A percentile compares a stretch with the other conserved stretches of the same genome.
phyloP scores from a whole-genome alignment of 2,329 filamentous ascomycete species.

The Alternaria angustiovoidea region DNA sequence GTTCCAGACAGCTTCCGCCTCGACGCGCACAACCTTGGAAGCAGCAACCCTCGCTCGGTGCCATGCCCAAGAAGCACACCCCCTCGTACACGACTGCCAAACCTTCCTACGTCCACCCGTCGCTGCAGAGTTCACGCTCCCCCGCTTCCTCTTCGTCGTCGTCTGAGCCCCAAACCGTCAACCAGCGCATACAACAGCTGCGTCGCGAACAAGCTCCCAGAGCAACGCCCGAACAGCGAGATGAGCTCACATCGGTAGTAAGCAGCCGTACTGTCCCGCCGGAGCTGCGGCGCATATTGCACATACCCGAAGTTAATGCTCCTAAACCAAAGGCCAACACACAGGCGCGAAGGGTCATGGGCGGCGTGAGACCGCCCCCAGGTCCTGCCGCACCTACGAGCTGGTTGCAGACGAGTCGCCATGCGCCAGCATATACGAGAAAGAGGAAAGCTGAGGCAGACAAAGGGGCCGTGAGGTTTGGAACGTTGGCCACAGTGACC shows the following conservation, averaged over 20 bases:
- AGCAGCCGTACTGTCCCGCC: conserved; percentile 57
- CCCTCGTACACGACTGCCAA: conserved; percentile 53
- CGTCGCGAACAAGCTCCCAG: conserved; percentile 53
- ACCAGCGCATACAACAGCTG: conserved; percentile 57
- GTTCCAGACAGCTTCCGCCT: conserved; percentile 3
- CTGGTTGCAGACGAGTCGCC: conserved; percentile 51
- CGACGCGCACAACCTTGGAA: background rate
- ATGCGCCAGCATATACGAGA: conserved; percentile 34
- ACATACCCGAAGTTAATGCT: conserved; percentile 56
- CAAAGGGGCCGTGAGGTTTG: conserved; percentile 27
- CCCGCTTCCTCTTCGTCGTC: conserved; percentile 31
- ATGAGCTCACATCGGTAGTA: conserved; percentile 54
- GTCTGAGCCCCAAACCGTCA: conserved; percentile 52
- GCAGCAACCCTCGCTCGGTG: conserved; percentile 9
- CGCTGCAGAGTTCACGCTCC: conserved; percentile 42
- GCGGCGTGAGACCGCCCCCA: conserved; percentile 45
- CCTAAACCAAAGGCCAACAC: conserved; percentile 55
- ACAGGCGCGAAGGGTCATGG: conserved; percentile 33
- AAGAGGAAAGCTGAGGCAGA: conserved; percentile 22
- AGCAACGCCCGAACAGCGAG: conserved; percentile 52
- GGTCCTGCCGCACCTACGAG: conserved; percentile 58
- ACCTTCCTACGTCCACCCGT: conserved; percentile 51
- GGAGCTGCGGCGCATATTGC: conserved; percentile 54
- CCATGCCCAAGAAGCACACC: conserved; percentile 60
- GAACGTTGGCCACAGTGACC: conserved; percentile 34